phyloP scores from a whole-genome alignment of 768 basidiomycete species.

The Pisolithus microcarpus region DNA sequence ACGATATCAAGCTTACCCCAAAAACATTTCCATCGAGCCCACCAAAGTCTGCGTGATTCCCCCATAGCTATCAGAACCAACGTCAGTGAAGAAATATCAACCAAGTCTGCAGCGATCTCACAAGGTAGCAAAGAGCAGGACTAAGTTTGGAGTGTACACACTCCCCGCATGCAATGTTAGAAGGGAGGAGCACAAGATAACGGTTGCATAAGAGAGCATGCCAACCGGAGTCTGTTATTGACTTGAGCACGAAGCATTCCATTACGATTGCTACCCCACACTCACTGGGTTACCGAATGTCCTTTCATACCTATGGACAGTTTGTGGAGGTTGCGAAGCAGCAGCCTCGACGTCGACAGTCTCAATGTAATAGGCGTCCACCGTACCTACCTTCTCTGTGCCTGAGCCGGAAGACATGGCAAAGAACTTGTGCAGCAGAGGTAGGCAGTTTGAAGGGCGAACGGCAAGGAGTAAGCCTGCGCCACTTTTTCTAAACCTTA shows the following conservation, averaged over 20 bases:
- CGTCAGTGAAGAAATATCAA: no score
- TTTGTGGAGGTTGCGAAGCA: conserved; percentile 7
- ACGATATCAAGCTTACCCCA: conserved; percentile 14
- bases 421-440: background rate
- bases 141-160: conserved; percentile 16
- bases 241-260: background rate
- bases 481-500: no score
- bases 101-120: conserved; percentile 4
- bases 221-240: conserved; percentile 19
- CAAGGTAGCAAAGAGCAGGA: conserved; percentile 24
- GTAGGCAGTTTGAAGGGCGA: no score
- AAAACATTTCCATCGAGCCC: conserved; percentile 28
- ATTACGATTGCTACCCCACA: background rate
- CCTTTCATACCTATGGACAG: conserved; percentile 22
- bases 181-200: conserved; percentile 24
- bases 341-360: conserved; percentile 16
- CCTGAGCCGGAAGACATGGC: conserved; percentile 13
- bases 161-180: conserved; percentile 16
- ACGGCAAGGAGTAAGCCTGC: no score
- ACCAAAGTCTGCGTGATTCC: conserved; percentile 24
- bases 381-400: background rate
- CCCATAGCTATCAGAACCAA: conserved; percentile 17
- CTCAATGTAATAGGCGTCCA: conserved; percentile 23
- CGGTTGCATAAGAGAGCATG: conserved; percentile 24
- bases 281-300: conserved; percentile 21